phyloP scores from a whole-genome alignment of 495 filamentous ascomycete genomes.

The Hypoxylon trugodes region DNA sequence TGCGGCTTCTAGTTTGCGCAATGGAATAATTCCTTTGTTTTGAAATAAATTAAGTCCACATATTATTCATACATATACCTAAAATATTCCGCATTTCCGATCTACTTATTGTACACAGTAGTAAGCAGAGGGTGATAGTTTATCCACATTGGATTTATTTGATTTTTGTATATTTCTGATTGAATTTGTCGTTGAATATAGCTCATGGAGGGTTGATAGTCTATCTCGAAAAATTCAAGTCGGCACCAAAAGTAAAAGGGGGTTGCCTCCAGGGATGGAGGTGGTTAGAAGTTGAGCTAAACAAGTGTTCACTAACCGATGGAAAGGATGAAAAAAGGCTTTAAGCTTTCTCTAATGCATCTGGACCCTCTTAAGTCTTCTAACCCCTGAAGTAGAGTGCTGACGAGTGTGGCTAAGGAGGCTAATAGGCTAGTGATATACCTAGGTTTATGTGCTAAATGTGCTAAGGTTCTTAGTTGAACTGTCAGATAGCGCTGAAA shows the following conservation, averaged over 20 bases:
- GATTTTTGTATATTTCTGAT: neutral
- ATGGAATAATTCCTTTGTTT: neutral
- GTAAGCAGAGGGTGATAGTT: neutral
- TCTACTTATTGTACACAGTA: no score
- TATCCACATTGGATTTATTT: constrained; percentile 18
- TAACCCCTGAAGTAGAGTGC: no score
- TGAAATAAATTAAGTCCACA: neutral
- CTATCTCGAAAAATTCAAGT: constrained; percentile 6
- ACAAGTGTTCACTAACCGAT: neutral
- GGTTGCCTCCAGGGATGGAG: constrained; percentile 13
- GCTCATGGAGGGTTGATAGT: neutral
- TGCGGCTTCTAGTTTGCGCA: neutral
- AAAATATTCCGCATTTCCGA: constrained; percentile 7
- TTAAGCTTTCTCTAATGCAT: no score
- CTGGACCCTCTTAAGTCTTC: constrained; percentile 9
- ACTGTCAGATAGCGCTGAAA: neutral
- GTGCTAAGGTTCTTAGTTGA: constrained; percentile 1
- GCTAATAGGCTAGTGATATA: neutral
- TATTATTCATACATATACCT: neutral
- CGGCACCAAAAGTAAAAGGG: neutral
- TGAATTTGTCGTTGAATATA: neutral
- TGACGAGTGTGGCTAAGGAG: constrained; percentile 27
- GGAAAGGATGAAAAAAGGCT: no score
- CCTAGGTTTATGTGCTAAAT: neutral
- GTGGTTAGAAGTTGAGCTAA: constrained; percentile 6